phyloP scores from a whole-genome alignment of 139 green algal species.

The Micractinium conductrix region DNA sequence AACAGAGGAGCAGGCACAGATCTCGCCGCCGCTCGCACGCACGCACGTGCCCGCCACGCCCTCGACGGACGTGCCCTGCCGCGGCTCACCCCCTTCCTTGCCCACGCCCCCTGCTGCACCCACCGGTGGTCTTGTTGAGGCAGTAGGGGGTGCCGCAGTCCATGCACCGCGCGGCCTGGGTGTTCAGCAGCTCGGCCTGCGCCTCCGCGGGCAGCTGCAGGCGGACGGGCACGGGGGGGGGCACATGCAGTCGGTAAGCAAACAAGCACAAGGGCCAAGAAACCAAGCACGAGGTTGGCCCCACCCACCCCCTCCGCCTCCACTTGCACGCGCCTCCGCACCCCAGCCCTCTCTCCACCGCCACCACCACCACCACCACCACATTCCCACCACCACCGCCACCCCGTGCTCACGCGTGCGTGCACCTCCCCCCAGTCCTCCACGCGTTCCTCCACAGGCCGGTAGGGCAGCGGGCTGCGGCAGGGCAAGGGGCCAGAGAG shows the following conservation, averaged over 20 bases:
- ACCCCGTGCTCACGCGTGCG: slow-evolving; percentile 19
- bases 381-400: too few relatives aligned
- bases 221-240: not conserved
- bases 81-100: not conserved
- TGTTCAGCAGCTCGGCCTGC: slow-evolving; percentile 81
- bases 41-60: too few relatives aligned
- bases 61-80: not conserved
- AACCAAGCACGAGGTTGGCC: too few relatives aligned
- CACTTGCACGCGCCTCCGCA: too few relatives aligned
- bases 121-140: slow-evolving; percentile 66
- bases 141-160: slow-evolving; percentile 98
- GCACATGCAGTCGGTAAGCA: not conserved
- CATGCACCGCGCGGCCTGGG: slow-evolving; percentile 95
- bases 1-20: not conserved
- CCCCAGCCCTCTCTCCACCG: too few relatives aligned
- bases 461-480: slow-evolving; percentile 81
- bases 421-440: slow-evolving; percentile 92
- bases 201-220: slow-evolving; percentile 38
- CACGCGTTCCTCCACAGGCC: slow-evolving; percentile 81
- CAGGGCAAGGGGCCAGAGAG: not conserved
- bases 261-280: not conserved
- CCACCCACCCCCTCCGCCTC: too few relatives aligned
- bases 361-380: too few relatives aligned
- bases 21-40: too few relatives aligned
- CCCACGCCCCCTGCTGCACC: not conserved